Conservation (phyloP, 2,329 filamentous ascomycete genomes). For the Arthroderma uncinatum region DNA sequence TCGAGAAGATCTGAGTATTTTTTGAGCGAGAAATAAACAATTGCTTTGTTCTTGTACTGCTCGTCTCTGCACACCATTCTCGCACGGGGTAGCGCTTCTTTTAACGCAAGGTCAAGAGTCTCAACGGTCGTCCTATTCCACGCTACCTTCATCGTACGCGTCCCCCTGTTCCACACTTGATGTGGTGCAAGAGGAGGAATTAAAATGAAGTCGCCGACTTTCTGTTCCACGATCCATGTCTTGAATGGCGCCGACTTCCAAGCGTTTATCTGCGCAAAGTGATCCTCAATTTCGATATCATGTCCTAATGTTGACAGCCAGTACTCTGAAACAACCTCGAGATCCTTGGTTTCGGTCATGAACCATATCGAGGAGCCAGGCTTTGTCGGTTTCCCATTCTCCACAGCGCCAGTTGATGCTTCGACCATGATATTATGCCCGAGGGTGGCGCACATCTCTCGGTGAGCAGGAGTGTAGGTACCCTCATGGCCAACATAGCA, state of each 20-base stretch:
- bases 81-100: slow-evolving; percentile 78
- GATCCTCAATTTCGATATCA: slow-evolving; percentile 91
- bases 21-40: slow-evolving; percentile 74
- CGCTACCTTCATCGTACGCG: slow-evolving; percentile 89
- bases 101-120: slow-evolving; percentile 73
- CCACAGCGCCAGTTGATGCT: slow-evolving; percentile 53
- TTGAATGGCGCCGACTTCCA: slow-evolving; percentile 93
- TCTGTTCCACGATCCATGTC: slow-evolving; percentile 86
- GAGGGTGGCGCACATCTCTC: slow-evolving; percentile 93
- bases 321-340: slow-evolving; percentile 81
- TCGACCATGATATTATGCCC: slow-evolving; percentile 99
- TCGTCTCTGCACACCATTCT: slow-evolving; percentile 90
- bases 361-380: slow-evolving; percentile 94
- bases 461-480: slow-evolving; percentile 87
- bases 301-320: slow-evolving; percentile 88
- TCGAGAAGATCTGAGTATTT: slow-evolving; percentile 58
- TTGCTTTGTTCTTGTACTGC: slow-evolving; percentile 97
- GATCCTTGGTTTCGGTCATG: slow-evolving; percentile 93
- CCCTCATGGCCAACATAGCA: slow-evolving; percentile 97
- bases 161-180: slow-evolving; percentile 96
- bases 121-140: slow-evolving; percentile 95
- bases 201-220: slow-evolving; percentile 80
- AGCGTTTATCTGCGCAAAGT: slow-evolving; percentile 89
- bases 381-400: slow-evolving; percentile 58
- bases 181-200: slow-evolving; percentile 88